These are phyloP conservation scores for Arctium minus DNA, from an alignment of 129 eudicot genomes.

Conservation along the genomic window DNA sequence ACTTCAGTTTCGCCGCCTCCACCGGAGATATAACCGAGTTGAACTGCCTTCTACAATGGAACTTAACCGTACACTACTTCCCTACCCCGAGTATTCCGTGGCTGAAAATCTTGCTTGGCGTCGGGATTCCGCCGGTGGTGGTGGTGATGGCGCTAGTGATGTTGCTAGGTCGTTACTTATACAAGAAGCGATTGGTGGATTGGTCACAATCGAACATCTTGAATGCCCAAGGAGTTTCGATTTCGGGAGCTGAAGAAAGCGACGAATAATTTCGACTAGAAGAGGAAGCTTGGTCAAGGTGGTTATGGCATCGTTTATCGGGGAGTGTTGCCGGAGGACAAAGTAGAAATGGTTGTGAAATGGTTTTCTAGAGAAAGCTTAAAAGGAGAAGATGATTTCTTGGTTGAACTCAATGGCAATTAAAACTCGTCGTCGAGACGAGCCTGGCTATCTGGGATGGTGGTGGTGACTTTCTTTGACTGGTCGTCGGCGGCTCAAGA, in stretches of 20 bases:
- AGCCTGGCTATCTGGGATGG: no score
- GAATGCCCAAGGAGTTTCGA: conserved; percentile 66
- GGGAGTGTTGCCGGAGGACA: conserved; percentile 55
- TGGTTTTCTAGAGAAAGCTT: conserved; percentile 71
- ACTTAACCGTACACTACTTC: conserved; percentile 40
- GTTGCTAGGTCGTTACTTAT: conserved; percentile 16
- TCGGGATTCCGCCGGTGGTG: conserved; percentile 45
- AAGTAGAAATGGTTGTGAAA: conserved; percentile 72
- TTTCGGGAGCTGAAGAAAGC: conserved; percentile 77
- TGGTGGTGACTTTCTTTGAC: no score
- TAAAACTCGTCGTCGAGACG: no score
- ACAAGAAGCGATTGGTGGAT: conserved; percentile 17
- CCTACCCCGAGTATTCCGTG: conserved; percentile 12
- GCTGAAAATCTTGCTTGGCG: conserved; percentile 35
- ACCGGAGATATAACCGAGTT: conserved; percentile 47
- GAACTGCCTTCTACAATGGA: conserved; percentile 74
- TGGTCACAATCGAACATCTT: conserved; percentile 39
- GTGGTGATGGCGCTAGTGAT: conserved; percentile 27
- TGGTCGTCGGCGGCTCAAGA: no score
- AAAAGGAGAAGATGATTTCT: conserved; percentile 80
- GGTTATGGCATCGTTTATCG: conserved; percentile 82
- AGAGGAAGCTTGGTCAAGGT: conserved; percentile 75
- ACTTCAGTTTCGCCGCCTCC: conserved; percentile 81
- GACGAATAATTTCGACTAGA: conserved; percentile 76
- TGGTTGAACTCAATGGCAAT: conserved; percentile 60